These are phyloP conservation scores for Fusarium torulosum DNA, from an alignment of 2,329 filamentous ascomycete genomes.

Conservation along the genomic window DNA sequence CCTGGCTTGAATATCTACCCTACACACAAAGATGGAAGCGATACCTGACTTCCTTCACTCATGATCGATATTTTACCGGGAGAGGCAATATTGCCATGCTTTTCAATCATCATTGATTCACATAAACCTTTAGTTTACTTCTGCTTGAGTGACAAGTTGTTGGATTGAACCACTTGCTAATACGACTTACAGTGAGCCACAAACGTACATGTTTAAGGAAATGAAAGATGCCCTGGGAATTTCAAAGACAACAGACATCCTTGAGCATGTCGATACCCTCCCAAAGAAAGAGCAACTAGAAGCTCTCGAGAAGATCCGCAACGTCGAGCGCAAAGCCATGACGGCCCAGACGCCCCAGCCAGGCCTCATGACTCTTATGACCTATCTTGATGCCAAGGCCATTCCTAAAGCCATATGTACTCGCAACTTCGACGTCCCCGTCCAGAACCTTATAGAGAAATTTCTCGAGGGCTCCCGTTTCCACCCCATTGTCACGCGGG, in stretches of 20 bases:
- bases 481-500: conserved; percentile 84
- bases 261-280: conserved; percentile 85
- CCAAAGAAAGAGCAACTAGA: conserved; percentile 68
- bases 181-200: conserved; percentile 73
- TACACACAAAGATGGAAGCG: conserved; percentile 10
- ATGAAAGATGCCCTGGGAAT: conserved; percentile 86
- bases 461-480: conserved; percentile 79
- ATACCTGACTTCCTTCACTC: background rate
- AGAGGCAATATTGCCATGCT: background rate
- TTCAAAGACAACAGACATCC: conserved; percentile 80
- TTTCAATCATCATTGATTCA: background rate
- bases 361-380: conserved; percentile 82
- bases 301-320: conserved; percentile 80
- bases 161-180: conserved; percentile 12
- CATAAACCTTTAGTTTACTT: background rate
- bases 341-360: conserved; percentile 81
- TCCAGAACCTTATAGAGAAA: conserved; percentile 78
- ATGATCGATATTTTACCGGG: background rate
- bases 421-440: conserved; percentile 88
- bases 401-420: conserved; percentile 91
- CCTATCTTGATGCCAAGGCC: conserved; percentile 76
- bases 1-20: conserved; percentile 19
- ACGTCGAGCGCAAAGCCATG: conserved; percentile 88
- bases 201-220: conserved; percentile 94
- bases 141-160: background rate